A percentile compares a stretch with the other conserved stretches of the same genome.
phyloP scores from a whole-genome alignment of 139 green algal genomes.

The Chlorella sp. region DNA sequence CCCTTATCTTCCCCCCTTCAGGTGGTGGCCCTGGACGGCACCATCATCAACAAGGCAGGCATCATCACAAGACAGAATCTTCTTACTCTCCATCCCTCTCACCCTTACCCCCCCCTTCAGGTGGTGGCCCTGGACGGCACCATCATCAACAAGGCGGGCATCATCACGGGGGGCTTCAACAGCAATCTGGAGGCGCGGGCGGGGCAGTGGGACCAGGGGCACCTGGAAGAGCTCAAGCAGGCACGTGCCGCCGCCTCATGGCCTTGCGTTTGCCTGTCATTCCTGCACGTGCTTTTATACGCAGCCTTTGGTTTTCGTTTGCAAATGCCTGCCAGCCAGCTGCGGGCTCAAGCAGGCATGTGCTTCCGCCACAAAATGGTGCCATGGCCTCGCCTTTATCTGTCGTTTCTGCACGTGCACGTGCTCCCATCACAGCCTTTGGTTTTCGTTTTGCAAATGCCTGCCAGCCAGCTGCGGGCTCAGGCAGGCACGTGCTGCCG shows the following conservation, averaged over 20 bases:
- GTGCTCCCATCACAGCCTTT: too few relatives aligned
- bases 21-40: too few relatives aligned
- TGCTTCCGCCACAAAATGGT: too few relatives aligned
- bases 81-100: background rate
- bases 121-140: slow-evolving; percentile 90
- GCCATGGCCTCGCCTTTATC: background rate
- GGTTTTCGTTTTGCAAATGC: background rate
- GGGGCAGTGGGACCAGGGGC: slow-evolving; percentile 74
- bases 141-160: slow-evolving; percentile 84
- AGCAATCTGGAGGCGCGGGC: slow-evolving; percentile 58
- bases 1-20: too few relatives aligned
- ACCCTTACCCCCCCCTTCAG: slow-evolving; percentile 20
- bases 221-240: slow-evolving; percentile 65
- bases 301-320: too few relatives aligned
- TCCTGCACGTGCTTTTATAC: too few relatives aligned
- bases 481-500: too few relatives aligned
- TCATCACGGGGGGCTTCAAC: slow-evolving; percentile 79
- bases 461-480: background rate
- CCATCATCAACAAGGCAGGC: too few relatives aligned
- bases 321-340: background rate
- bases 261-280: too few relatives aligned
- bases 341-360: background rate
- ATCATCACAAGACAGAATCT: too few relatives aligned
- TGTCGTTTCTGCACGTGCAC: too few relatives aligned
- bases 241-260: background rate